A percentile compares a stretch with the other conserved stretches of the same genome.
Conservation (phyloP, 225 moss, liverwort and hornwort genomes). For the Antitrichia curtipendula region DNA sequence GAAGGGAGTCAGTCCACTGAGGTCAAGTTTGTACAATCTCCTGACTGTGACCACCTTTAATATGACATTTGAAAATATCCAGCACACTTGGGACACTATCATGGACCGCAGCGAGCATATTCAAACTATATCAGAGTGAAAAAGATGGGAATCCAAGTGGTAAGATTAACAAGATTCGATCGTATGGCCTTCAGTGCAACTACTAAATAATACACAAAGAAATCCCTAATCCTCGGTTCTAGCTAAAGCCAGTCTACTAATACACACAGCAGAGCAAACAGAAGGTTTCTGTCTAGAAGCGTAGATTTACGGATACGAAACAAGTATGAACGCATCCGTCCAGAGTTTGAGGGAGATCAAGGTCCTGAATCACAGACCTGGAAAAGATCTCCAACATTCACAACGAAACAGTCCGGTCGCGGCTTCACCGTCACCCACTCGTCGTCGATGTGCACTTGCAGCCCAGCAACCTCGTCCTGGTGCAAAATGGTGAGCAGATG, state of each 20-base stretch:
- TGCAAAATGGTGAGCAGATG: slow-evolving; percentile 49
- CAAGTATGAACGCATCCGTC: neutral
- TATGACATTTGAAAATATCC: neutral
- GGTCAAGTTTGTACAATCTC: neutral
- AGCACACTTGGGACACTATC: neutral
- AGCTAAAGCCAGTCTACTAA: neutral
- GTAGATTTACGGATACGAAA: neutral
- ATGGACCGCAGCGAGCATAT: no score
- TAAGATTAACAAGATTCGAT: neutral
- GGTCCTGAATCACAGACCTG: slow-evolving; percentile 14
- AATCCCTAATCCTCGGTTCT: neutral
- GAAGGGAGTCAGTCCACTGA: neutral
- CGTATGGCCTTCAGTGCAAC: neutral
- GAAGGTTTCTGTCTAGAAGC: neutral
- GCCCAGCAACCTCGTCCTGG: slow-evolving; percentile 46
- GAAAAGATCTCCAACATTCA: slow-evolving; percentile 55
- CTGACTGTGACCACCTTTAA: neutral
- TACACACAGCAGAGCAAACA: neutral
- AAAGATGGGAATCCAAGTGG: neutral
- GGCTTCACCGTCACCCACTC: slow-evolving; percentile 56
- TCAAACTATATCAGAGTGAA: neutral
- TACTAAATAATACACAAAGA: neutral
- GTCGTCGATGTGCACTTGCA: slow-evolving; percentile 40
- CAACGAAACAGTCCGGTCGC: slow-evolving; percentile 40
- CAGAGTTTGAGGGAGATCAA: neutral